Evolutionary conservation across 306 rosid genomes (phyloP).

Genomic region (Carpinus fangiana): DNA sequence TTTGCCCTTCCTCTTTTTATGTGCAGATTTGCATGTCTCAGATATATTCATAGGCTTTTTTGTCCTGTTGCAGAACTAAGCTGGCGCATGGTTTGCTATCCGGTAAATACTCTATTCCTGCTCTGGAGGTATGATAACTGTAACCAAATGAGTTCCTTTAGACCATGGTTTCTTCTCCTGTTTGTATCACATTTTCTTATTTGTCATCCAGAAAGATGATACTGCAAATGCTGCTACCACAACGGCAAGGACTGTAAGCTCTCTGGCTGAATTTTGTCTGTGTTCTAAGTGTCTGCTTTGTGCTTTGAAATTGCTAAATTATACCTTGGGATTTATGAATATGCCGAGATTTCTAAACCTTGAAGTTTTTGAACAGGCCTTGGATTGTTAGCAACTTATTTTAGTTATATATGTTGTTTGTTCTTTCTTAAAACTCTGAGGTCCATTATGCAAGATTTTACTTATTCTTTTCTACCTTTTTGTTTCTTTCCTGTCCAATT

Average conservation of each 20-base stretch:
- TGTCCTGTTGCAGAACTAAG: constrained; percentile 59
- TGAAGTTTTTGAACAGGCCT: constrained; percentile 18
- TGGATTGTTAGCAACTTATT: neutral
- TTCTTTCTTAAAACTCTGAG: neutral
- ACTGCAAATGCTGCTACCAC: constrained; percentile 41
- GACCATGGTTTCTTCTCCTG: constrained; percentile 12
- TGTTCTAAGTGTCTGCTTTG: neutral
- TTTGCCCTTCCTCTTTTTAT: neutral
- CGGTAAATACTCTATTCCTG: constrained; percentile 79
- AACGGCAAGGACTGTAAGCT: constrained; percentile 60
- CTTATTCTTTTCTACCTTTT: neutral
- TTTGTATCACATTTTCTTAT: constrained; percentile 17
- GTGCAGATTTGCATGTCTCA: neutral
- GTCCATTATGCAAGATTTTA: neutral
- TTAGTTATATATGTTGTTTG: neutral
- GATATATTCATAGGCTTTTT: constrained; percentile 23
- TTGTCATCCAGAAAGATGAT: constrained; percentile 57
- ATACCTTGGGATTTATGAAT: neutral
- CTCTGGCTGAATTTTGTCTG: constrained; percentile 20
- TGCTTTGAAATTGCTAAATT: constrained; percentile 4
- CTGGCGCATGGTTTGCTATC: constrained; percentile 82
- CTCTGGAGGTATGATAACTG: constrained; percentile 48
- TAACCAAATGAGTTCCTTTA: constrained; percentile 9
- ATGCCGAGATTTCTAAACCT: neutral
- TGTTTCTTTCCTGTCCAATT: neutral